Percentiles rank a stretch among this genome's conserved stretches.
phyloP scores from a whole-genome alignment of 306 rosid species.

The Sicyos baderoa region DNA sequence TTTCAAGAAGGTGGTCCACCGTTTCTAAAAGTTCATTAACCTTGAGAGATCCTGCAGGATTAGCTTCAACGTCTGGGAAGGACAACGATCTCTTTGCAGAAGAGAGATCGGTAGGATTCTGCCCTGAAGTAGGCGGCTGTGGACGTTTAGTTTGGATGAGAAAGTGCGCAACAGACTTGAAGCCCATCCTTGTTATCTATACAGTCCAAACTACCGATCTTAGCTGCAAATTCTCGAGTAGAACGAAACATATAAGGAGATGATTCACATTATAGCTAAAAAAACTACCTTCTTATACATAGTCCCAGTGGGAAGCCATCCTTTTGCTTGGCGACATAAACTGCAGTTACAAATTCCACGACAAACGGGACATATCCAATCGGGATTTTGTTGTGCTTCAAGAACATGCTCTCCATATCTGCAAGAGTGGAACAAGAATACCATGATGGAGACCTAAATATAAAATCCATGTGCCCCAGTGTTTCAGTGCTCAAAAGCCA shows the following conservation, averaged over 20 bases:
- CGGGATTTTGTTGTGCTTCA: slow-evolving; percentile 59
- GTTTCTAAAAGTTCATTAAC: slow-evolving; percentile 19
- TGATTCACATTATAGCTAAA: slow-evolving; percentile 9
- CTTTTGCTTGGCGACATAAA: slow-evolving; percentile 76
- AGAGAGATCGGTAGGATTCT: slow-evolving; percentile 26
- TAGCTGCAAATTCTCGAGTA: not conserved
- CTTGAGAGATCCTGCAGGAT: slow-evolving; percentile 26
- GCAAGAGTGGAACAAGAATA: slow-evolving; percentile 12
- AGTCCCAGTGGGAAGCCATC: slow-evolving; percentile 80
- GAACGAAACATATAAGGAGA: not conserved
- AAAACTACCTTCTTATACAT: slow-evolving; percentile 68
- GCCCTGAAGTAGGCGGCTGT: slow-evolving; percentile 26
- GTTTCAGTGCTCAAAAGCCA: not conserved
- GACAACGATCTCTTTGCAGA: slow-evolving; percentile 58
- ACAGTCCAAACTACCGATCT: slow-evolving; percentile 21
- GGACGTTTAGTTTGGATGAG: slow-evolving; percentile 66
- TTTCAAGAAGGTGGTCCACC: slow-evolving; percentile 24
- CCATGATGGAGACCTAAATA: not conserved
- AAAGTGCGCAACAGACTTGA: slow-evolving; percentile 90
- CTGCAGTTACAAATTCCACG: slow-evolving; percentile 99
- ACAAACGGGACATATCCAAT: slow-evolving; percentile 79
- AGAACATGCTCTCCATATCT: slow-evolving; percentile 93
- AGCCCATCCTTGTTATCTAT: slow-evolving; percentile 59
- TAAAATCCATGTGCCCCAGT: not conserved
- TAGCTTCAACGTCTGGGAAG: slow-evolving; percentile 33